Percentiles rank a stretch among this genome's conserved stretches.
phyloP scores from a whole-genome alignment of 306 rosid species.

The Parietaria judaica region DNA sequence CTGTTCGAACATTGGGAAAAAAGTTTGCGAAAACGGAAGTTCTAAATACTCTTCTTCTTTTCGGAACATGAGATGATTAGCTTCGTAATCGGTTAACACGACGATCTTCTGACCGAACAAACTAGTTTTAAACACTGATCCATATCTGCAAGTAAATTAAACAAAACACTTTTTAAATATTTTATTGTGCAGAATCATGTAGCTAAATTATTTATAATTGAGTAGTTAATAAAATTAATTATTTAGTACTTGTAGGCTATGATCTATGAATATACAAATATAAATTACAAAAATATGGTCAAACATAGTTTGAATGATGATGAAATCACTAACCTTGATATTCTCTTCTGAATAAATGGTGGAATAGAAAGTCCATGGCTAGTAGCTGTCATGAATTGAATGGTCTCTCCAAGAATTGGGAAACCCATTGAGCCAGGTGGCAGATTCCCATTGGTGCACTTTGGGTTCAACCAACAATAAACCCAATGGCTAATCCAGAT shows the following conservation, averaged over 20 bases:
- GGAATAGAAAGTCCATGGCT: background rate
- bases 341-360: conserved; percentile 1
- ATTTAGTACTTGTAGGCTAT: too few relatives aligned
- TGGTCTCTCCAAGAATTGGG: conserved; percentile 10
- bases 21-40: conserved; percentile 6
- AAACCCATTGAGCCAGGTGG: conserved; percentile 18
- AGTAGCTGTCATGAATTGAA: background rate
- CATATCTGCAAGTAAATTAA: conserved; percentile 1
- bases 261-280: background rate
- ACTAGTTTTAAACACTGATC: conserved; percentile 2
- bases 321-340: background rate
- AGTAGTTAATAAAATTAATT: background rate
- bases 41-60: conserved; percentile 1
- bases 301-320: too few relatives aligned
- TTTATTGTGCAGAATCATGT: background rate
- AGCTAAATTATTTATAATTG: background rate
- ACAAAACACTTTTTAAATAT: background rate
- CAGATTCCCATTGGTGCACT: conserved; percentile 7
- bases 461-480: background rate
- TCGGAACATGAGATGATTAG: background rate
- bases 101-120: background rate
- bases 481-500: background rate
- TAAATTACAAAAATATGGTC: background rate
- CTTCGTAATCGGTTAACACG: conserved; percentile 5
- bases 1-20: background rate